These are phyloP conservation scores for Citrullus colocynthis DNA, from an alignment of 306 rosid species.

Conservation along the genomic window DNA sequence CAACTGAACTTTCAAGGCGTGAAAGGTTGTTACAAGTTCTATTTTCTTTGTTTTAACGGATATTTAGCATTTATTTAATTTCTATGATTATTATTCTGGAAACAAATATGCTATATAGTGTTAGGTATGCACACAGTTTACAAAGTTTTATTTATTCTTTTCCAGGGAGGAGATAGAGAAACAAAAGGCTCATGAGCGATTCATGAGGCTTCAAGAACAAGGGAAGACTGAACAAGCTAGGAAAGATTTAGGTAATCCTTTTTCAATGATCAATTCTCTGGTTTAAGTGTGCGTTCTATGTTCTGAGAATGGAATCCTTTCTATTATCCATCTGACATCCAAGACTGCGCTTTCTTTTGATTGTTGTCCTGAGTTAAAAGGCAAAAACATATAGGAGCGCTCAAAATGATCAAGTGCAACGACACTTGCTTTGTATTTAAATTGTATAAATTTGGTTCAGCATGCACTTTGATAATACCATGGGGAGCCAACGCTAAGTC, in stretches of 20 bases:
- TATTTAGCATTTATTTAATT: neutral
- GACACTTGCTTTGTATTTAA: neutral
- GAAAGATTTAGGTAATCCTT: slow-evolving; percentile 70
- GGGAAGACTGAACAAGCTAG: slow-evolving; percentile 89
- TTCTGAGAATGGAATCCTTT: neutral
- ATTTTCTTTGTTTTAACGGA: slow-evolving; percentile 5
- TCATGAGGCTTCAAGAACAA: slow-evolving; percentile 82
- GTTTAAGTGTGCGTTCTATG: neutral
- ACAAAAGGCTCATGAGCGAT: slow-evolving; percentile 75
- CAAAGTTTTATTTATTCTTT: neutral
- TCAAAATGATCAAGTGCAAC: neutral
- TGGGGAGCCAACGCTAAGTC: neutral
- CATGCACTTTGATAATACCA: neutral
- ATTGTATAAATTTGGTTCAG: neutral
- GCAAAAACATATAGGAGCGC: neutral
- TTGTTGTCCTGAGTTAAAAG: neutral
- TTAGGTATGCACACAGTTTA: neutral
- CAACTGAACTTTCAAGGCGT: slow-evolving; percentile 89
- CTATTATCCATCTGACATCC: neutral
- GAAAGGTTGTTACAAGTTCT: slow-evolving; percentile 48
- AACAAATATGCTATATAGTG: neutral
- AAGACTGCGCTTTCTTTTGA: neutral
- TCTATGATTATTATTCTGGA: neutral
- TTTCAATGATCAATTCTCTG: neutral
- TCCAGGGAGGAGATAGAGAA: slow-evolving; percentile 83